phyloP scores from a whole-genome alignment of 805 yeast genomes.

The Schwanniomyces pseudopolymorphus region DNA sequence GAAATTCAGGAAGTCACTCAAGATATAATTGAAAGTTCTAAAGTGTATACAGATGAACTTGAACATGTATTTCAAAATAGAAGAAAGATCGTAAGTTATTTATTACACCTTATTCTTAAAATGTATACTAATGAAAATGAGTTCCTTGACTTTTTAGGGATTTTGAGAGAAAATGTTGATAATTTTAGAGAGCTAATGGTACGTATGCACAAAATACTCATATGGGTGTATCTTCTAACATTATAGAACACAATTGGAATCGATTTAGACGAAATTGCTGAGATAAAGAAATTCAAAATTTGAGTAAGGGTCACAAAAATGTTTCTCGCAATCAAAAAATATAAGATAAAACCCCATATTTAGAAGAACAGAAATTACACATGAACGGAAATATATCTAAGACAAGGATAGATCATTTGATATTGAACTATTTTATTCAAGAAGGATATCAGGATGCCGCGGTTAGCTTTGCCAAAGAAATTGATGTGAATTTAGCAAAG shows the following conservation, averaged over 20 bases:
- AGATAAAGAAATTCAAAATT: background rate
- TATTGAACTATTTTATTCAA: constrained; percentile 71
- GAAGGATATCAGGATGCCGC: constrained; percentile 79
- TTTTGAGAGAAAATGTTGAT: constrained; percentile 8
- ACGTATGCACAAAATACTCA: no score
- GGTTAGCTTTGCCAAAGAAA: constrained; percentile 57
- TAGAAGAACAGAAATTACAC: background rate
- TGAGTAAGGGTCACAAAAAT: background rate
- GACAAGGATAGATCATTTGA: constrained; percentile 47
- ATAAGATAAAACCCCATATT: background rate
- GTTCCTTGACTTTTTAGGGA: constrained; percentile 7
- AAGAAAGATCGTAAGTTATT: constrained; percentile 8
- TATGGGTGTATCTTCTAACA: background rate
- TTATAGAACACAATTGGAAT: constrained; percentile 5
- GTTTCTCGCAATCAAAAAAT: constrained; percentile 1
- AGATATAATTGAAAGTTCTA: background rate
- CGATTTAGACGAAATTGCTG: constrained; percentile 4
- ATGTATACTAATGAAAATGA: background rate
- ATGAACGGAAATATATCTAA: constrained; percentile 18
- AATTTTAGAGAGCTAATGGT: constrained; percentile 5
- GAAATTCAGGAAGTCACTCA: background rate
- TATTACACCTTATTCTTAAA: background rate
- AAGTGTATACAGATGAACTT: background rate
- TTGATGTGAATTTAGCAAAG: constrained; percentile 26
- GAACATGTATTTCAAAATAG: constrained; percentile 5